Conservation (phyloP, 257 asterid species). For the Oldenlandia corymbosa region DNA sequence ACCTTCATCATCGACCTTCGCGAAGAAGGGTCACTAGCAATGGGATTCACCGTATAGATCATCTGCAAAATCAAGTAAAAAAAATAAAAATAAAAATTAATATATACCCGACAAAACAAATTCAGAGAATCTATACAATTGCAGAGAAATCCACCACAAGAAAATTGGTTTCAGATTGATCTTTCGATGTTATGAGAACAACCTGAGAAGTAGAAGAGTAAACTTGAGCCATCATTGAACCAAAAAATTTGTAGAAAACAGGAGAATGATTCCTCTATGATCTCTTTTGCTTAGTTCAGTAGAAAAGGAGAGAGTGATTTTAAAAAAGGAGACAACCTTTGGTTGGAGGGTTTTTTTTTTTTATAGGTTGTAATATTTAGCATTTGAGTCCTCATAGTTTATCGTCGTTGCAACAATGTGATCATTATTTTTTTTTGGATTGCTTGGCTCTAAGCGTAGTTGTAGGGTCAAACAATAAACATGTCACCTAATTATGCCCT, state of each 20-base stretch:
- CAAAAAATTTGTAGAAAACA: not conserved
- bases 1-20: slow-evolving; percentile 19
- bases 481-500: no score
- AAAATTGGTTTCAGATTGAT: not conserved
- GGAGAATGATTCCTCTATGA: not conserved
- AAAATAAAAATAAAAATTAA: no score
- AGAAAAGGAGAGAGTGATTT: not conserved
- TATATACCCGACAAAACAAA: not conserved
- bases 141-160: not conserved
- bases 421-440: no score
- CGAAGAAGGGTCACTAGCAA: slow-evolving; percentile 1
- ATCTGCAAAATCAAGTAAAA: slow-evolving; percentile 9
- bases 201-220: slow-evolving; percentile 19
- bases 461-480: no score
- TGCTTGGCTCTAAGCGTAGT: no score
- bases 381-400: no score
- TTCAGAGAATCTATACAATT: not conserved
- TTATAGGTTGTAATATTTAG: no score
- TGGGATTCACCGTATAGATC: slow-evolving; percentile 8
- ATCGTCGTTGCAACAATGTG: no score
- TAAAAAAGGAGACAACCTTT: no score
- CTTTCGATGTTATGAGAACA: not conserved
- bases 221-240: slow-evolving; percentile 19
- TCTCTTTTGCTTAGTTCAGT: no score
- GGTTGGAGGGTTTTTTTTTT: no score